Evolutionary conservation across 306 rosid species (phyloP).

Genomic region (Trifolium repens): DNA sequence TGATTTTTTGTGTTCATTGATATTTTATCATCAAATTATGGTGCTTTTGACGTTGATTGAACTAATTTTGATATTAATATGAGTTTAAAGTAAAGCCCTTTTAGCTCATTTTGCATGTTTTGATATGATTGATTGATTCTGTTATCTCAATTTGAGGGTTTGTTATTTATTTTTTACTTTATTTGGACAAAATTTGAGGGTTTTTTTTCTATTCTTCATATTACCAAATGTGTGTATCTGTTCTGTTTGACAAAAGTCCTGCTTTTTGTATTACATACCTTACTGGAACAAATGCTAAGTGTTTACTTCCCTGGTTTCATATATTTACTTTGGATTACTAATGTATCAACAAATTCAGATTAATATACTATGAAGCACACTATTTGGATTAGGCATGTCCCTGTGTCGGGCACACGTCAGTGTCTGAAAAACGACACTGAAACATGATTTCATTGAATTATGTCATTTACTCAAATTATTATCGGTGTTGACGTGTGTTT

Average conservation of each 20-base stretch:
- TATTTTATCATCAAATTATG: constrained; percentile 10
- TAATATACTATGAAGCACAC: no score
- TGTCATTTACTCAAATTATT: no score
- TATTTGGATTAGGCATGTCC: no score
- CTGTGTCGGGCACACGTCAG: no score
- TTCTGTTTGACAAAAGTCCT: constrained; percentile 3
- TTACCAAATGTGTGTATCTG: not conserved
- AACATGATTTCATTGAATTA: no score
- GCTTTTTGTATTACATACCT: not conserved
- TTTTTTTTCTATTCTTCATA: no score
- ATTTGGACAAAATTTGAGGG: not conserved
- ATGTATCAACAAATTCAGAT: not conserved
- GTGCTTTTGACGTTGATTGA: constrained; percentile 18
- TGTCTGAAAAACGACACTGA: no score
- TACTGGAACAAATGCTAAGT: constrained; percentile 19
- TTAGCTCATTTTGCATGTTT: constrained; percentile 41
- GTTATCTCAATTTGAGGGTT: constrained; percentile 32
- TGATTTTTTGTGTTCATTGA: constrained; percentile 3
- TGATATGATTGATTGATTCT: constrained; percentile 44
- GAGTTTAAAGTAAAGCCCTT: constrained; percentile 4
- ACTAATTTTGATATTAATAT: constrained; percentile 8
- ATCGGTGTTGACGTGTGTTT: no score
- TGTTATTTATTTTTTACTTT: not conserved
- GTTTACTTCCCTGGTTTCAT: not conserved
- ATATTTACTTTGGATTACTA: constrained; percentile 5